A percentile compares a stretch with the other conserved stretches of the same genome.
Conservation (phyloP, 1,284 basidiomycete genomes). For the Laetiporus sulphureus region DNA sequence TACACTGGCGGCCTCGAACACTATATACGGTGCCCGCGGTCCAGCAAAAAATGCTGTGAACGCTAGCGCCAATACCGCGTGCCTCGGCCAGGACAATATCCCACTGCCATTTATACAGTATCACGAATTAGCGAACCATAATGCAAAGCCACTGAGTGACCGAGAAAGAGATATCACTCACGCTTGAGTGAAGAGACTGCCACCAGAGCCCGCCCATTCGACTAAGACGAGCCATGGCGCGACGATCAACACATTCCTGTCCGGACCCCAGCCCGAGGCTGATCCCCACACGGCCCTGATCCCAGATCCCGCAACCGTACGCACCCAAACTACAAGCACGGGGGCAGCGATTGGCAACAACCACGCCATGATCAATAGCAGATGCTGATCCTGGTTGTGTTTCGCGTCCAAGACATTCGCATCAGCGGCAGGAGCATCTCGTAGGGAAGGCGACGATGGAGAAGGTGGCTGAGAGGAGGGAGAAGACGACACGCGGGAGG, state of each 20-base stretch:
- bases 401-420: not conserved
- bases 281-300: constrained; percentile 28
- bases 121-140: constrained; percentile 6
- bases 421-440: not conserved
- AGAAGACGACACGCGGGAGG: not conserved
- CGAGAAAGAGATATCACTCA: constrained; percentile 5
- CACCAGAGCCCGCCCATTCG: constrained; percentile 33
- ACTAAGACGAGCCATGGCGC: constrained; percentile 62
- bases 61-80: constrained; percentile 38
- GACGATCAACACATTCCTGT: constrained; percentile 67
- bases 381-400: constrained; percentile 48
- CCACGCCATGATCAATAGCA: constrained; percentile 78
- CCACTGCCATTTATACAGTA: not conserved
- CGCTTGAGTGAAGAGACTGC: constrained; percentile 9
- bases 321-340: constrained; percentile 84
- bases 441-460: not conserved
- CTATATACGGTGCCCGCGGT: constrained; percentile 49
- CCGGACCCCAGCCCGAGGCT: constrained; percentile 68
- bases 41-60: constrained; percentile 51
- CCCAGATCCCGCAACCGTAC: constrained; percentile 59
- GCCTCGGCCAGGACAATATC: constrained; percentile 12
- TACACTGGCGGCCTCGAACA: constrained; percentile 42
- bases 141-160: too few species aligned
- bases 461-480: not conserved
- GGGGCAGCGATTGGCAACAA: constrained; percentile 78